Base-by-base conservation (phyloP, 1,284 basidiomycete genomes). In the Ustilago bromivora region DNA sequence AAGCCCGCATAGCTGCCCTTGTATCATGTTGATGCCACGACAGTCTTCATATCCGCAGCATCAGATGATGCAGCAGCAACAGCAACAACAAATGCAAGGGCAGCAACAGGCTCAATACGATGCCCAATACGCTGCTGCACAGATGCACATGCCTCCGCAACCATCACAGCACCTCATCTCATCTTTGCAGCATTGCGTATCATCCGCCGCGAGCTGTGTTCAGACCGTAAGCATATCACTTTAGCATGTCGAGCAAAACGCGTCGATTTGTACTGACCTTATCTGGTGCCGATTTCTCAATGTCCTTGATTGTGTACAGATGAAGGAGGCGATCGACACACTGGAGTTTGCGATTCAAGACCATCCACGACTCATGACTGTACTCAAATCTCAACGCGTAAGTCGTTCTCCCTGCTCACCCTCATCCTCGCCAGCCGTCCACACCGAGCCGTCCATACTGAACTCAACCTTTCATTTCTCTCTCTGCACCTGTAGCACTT, bases 361-460 rank as follows among this genome's bases (percentile, higher is more conserved):
- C n/a, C 71, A 74, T 52, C 71, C 71, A 11, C 66, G 76, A 13
- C 56, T 78, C 31, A 74, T 74, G 64, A 73, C 71, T 4, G 76
- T 78, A 11, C 71, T 78, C 60, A 74, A 73, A 34, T 71, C 64
- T 2, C 71, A 65, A 19, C 62, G 68, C 23, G 74, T 76, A 62
- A 53, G 74, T 71, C 15, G n/a, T n/a, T 23, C 32, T 19, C 57
- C 38, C 47, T 28, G 11, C 47, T 28, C 23, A 28, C 23, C 23
- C 23, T 28, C 23, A 28, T 28, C 23, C 23, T 28, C 23, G 23
- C 23, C 23, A 28, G 23, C 23, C 23, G 23, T 28, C 23, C 23
- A 28, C 23, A 28, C 23, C 23, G 23, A 28, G 23, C 23, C 23
- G 23, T 28, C 23, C 23, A 28, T 28, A 28, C 23, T 28, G 23